Conservation (phyloP, 805 yeast species). For the Candida railenensis region DNA sequence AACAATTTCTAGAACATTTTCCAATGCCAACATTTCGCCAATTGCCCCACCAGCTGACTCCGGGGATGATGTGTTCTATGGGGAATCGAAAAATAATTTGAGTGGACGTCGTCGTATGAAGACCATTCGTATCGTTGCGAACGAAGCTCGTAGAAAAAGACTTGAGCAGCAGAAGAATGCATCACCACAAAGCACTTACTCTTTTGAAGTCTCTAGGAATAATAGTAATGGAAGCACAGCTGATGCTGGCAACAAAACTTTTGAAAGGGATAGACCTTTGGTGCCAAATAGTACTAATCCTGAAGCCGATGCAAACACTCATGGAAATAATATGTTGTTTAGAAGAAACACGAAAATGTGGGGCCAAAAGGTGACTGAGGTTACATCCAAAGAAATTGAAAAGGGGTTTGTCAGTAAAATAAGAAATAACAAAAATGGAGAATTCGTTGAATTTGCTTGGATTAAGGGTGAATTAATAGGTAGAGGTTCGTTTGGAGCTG, state of each 20-base stretch:
- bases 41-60: conserved; percentile 21
- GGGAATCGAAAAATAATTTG: conserved; percentile 38
- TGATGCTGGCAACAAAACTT: not conserved
- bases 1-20: conserved; percentile 41
- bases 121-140: conserved; percentile 89
- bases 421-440: conserved; percentile 59
- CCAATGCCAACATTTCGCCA: conserved; percentile 43
- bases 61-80: conserved; percentile 36
- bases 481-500: conserved; percentile 94
- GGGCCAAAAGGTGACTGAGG: conserved; percentile 94
- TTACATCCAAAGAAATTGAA: conserved; percentile 67
- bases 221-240: conserved; percentile 1
- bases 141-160: conserved; percentile 64
- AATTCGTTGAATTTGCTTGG: conserved; percentile 90
- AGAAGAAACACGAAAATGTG: conserved; percentile 90
- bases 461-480: conserved; percentile 96
- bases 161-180: conserved; percentile 20
- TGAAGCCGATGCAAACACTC: not conserved
- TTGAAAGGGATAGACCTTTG: not conserved
- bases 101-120: conserved; percentile 64
- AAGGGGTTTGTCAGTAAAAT: conserved; percentile 66
- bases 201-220: conserved; percentile 4
- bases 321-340: conserved; percentile 35
- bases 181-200: not conserved
- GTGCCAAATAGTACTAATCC: not conserved